Base-by-base conservation (phyloP, 2,329 filamentous ascomycete species). In the Diplocarpon mali region DNA sequence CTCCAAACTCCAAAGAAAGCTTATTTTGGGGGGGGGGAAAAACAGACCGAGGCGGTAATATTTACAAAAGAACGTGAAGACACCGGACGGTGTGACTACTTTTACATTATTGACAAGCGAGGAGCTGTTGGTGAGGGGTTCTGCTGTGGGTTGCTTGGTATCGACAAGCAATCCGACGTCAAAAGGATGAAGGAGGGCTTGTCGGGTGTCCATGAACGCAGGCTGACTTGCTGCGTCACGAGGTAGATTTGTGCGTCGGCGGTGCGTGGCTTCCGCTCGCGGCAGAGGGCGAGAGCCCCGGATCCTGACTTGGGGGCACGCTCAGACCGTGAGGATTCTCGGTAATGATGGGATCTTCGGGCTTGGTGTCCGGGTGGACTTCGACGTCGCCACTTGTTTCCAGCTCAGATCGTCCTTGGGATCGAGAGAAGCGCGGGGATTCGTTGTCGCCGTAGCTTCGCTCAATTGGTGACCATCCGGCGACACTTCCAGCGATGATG, bases 391-490 rank as follows among this genome's bases (percentile, higher is more conserved):
- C 65, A 49, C 63, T 63, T 1, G 55, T 55, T 44, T 70, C 68
- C 0, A 69, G 54, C 36, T 71, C 67, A 10, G 52, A 50, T 38
- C 54, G 48, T 40, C 47, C 54, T 34, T 49, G 52, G 11, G 45
- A 40, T 9, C 58, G 59, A 45, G 48, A 52, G 48, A 53, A 65
- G 42, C 52, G 53, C 55, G 51, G 54, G 29, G 52, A 51, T 17
- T 60, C 58, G 24, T 48, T 48, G 13, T 59, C 58, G 14, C 44
- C 48, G 40, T 56, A 51, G 39, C 62, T 65, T 8, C 75, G 80
- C 77, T 48, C 83, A 83, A 66, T 80, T 1, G 84, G 84, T 38
- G 82, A 85, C 83, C 83, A 89, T 27, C 80, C 82, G 12, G 79
- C 83, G 29, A 89, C 76, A 57, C 80, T 82, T 35, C 83, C 84